Base-by-base conservation (phyloP, 441 rosid genomes). In the Cnidoscolus chayamansa region DNA sequence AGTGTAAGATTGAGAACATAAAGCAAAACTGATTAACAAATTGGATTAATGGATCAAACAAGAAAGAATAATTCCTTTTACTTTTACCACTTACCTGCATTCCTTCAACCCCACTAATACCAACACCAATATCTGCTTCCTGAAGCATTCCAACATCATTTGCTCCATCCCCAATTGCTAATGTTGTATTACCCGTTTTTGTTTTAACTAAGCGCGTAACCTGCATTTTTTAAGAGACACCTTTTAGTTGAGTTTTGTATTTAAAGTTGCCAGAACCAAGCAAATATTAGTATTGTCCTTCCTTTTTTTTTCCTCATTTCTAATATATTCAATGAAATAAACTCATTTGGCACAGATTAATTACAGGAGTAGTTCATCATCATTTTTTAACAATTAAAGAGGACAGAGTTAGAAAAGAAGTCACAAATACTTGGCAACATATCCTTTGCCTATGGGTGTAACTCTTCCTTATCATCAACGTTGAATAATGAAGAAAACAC, bases 101-200 rank as follows among this genome's bases (percentile, higher is more conserved):
- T 73, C 97, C 98, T 73, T 91, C 98, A 54, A 87, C 86, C 10
- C 98, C 98, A 37, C 98, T 93, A 80, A 93, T 93, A 72, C 98
- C 97, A 19, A 93, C 79, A 58, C 98, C 97, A 3, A 93, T 91
- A 68, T 93, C 98, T 13, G 98, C 98, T 84, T 93, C 98, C 82
- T 93, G 98, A 72, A 93, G 96, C 98, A 93, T 93, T 30, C 98
- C 98, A 16, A 93, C 98, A 80, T 93, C 98, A 51, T 91, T 93
- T 17, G 97, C 98, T 12, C 98, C 96, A 81, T 93, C 98, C 17
- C 98, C 97, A 60, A 93, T 86, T 10, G 94, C 96, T 68, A 91
- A 81, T 20, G 91, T 90, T 79, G 96, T 87, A 50, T 80, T 85
- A 32, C 91, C 91, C 0, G 90, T 86, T 81, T 83, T 86, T 47